Base-by-base conservation (phyloP, 768 basidiomycete species). In the Calvatia gigantea region DNA sequence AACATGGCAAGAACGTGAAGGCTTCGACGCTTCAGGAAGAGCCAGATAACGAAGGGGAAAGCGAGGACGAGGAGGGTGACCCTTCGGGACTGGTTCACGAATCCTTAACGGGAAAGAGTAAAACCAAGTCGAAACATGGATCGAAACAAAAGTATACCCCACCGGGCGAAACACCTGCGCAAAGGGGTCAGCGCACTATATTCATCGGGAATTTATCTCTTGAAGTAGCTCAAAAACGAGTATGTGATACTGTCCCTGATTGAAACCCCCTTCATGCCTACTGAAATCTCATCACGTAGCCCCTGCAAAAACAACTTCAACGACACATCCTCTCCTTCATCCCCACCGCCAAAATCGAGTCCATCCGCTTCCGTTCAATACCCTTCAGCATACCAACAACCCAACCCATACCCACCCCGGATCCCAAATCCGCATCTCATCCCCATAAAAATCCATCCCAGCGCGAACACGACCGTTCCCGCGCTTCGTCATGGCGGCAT, bases 201-300 rank as follows among this genome's bases (percentile, higher is more conserved):
- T 99, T 99, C 69, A 74, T 99, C 12, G 95, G 95, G 2, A 98
- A 98, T 65, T 73, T 99, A 1, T 81, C 86, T 0, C 73, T 89
- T 1, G 86, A 89, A 6, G 82, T 91, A 17, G 86, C 85, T 15
- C 86, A 88, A 44, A 84, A 82, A 64, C 86, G 85, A 71, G 95
- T 94, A 59, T 39, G 82, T 72, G 31, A 43, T 19, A 12, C 17
- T 38, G 17, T 19, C n/a, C 44, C 52, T 39, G 38, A 11, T 43
- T 53, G 23, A 2, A 29, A 37, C 35, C 32, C 19, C 17, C 43
- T 29, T 7, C 38, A 45, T 54, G 2, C 35, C 14, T 45, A 23
- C 50, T 57, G 25, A 58, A 37, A 12, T 28, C n/a, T 23, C 53
- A 49, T 50, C n/a, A 38, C 37, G 2, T 61, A 97, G 94, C 77